Evolutionary conservation across 371 early-diverging fungal genomes (phyloP).

Genomic region (Zychaea mexicana): DNA sequence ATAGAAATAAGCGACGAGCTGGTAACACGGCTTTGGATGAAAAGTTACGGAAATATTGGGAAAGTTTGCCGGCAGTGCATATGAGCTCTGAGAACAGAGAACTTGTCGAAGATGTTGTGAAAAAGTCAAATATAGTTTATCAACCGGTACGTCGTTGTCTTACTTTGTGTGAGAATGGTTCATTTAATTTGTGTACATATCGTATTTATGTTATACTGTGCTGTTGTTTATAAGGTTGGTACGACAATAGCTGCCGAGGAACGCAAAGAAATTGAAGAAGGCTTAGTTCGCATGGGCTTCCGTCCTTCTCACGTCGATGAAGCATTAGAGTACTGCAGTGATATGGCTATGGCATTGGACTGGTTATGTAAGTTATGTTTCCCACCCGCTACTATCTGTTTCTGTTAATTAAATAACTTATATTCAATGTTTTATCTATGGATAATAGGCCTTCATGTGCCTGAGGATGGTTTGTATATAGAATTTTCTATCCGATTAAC

Average conservation of each 20-base stretch:
- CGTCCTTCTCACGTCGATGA: conserved; percentile 73
- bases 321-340: conserved; percentile 62
- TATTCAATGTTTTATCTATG: background rate
- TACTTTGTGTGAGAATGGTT: background rate
- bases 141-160: conserved; percentile 24
- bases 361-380: conserved; percentile 76
- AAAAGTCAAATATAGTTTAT: conserved; percentile 34
- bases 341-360: conserved; percentile 66
- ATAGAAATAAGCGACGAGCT: conserved; percentile 14
- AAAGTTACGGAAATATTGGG: conserved; percentile 62
- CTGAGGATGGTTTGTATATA: conserved; percentile 67
- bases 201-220: no score
- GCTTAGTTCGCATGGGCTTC: conserved; percentile 73
- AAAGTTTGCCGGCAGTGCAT: conserved; percentile 68
- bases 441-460: conserved; percentile 76
- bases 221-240: conserved; percentile 19
- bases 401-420: background rate
- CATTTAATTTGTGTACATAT: background rate
- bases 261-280: conserved; percentile 36
- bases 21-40: conserved; percentile 37
- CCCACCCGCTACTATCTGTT: background rate
- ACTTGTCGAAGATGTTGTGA: conserved; percentile 66
- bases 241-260: conserved; percentile 39
- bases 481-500: background rate
- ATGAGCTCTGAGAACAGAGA: conserved; percentile 68